Evolutionary conservation across 2,329 filamentous ascomycete genomes (phyloP), one percentile per base, ranked within the genome.

Genomic region (Fusarium caatingaense): DNA sequence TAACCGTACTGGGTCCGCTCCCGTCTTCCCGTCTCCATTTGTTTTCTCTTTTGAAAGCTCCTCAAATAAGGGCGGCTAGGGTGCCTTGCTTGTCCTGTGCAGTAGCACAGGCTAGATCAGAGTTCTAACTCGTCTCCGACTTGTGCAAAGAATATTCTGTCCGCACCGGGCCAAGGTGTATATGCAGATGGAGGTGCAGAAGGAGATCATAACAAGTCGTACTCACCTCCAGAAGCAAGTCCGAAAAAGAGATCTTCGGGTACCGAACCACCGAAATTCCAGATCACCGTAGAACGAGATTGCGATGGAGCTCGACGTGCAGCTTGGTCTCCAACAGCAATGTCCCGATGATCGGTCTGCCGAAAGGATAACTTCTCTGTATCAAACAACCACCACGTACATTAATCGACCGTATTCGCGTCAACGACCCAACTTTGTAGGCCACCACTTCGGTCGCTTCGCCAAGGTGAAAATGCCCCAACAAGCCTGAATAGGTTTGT

Each of bases 11-110:
- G 58, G 69, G 59, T 60, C 72, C 72, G 66, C 63, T 75, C 73
- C 73, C 73, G 73, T 60, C 72, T 63, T 75, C 72, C 73, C 73
- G 72, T 74, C 71, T 70, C 71, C 71, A 66, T 70, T 60, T 72
- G 61, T 66, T 70, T 62, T 66, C 69, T 60, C 64, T 32, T 66
- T 68, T 71, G 49, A 50, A 61, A 71, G 37, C 50, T 66, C 56
- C 53, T 49, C 34, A 25, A 40, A 37, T 42, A n/a, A 50, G 30
- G 27, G 53, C 54, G 28, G 51, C 51, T 50, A 46, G 56, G 48
- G 45, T 46, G 50, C 64, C 59, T 66, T 60, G 46, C 48, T 66
- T 60, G 46, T 41, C 53, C 28, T 60, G 40, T 49, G 10, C 59
- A 61, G 46, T 45, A 27, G 62, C 30, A 28, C 41, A 44, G 41